These are phyloP conservation scores for Tricholoma sp. DNA, from an alignment of 768 basidiomycete species.

Conservation along the genomic window DNA sequence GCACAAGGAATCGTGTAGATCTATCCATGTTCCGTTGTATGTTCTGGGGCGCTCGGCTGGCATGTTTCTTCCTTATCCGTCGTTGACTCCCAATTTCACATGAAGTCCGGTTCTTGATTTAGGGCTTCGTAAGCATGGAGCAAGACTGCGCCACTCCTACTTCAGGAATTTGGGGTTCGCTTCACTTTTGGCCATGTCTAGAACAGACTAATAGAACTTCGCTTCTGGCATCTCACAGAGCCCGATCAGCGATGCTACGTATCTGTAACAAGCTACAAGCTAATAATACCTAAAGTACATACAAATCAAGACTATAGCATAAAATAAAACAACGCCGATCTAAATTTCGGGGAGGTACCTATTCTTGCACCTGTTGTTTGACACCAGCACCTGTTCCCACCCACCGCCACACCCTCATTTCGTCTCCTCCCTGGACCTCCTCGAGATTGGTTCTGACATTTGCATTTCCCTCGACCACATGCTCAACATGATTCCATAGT, in stretches of 20 bases:
- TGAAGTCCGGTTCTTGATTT: neutral
- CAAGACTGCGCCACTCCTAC: no score
- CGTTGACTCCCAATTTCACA: neutral
- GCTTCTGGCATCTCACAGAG: neutral
- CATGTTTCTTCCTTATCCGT: constrained; percentile 32
- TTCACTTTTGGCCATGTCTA: neutral
- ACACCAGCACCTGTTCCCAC: constrained; percentile 48
- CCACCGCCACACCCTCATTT: constrained; percentile 90
- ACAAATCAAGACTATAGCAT: neutral
- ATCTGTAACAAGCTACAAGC: neutral
- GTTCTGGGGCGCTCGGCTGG: constrained; percentile 31
- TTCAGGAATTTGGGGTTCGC: neutral
- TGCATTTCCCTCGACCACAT: constrained; percentile 82
- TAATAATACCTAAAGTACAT: neutral
- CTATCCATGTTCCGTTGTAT: constrained; percentile 1
- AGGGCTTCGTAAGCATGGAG: no score
- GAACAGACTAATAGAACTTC: no score
- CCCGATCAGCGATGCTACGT: neutral
- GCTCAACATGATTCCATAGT: constrained; percentile 81
- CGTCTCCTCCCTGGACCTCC: constrained; percentile 82
- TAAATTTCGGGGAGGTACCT: neutral
- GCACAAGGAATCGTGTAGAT: constrained; percentile 3
- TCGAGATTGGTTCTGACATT: constrained; percentile 84
- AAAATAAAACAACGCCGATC: neutral
- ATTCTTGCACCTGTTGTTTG: constrained; percentile 8